A percentile compares a stretch with the other conserved stretches of the same genome.
Conservation (phyloP, 2,329 filamentous ascomycete species). For the Triangularia setosa region DNA sequence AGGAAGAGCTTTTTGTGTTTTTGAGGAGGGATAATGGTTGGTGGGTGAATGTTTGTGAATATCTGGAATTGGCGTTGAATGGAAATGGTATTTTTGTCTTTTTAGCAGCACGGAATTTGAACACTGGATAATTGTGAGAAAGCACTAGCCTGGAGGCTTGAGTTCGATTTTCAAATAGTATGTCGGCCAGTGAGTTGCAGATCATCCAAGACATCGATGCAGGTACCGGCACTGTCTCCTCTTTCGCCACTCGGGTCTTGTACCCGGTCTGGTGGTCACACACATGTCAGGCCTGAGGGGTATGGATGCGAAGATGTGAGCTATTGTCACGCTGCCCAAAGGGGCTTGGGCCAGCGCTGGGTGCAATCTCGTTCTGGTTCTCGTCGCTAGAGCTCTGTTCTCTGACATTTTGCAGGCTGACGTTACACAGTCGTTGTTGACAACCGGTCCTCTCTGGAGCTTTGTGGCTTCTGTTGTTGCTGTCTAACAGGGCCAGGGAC, state of each 20-base stretch:
- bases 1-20: neutral
- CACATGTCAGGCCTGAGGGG: no score
- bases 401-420: no score
- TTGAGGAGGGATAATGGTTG: neutral
- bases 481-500: neutral
- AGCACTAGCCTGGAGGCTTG: no score
- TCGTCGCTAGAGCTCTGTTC: no score
- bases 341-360: neutral
- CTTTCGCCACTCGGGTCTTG: neutral
- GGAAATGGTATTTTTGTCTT: neutral
- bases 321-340: neutral
- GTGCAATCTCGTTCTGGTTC: neutral
- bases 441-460: neutral
- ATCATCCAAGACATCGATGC: neutral
- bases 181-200: neutral
- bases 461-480: neutral
- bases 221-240: no score
- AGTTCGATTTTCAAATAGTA: no score
- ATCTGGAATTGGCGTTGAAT: neutral
- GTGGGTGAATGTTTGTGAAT: neutral
- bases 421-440: neutral
- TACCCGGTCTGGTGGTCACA: neutral
- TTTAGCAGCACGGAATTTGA: neutral
- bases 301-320: no score
- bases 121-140: neutral